Base-by-base conservation (phyloP, 441 rosid species). In the Rhodomyrtus psidioides region DNA sequence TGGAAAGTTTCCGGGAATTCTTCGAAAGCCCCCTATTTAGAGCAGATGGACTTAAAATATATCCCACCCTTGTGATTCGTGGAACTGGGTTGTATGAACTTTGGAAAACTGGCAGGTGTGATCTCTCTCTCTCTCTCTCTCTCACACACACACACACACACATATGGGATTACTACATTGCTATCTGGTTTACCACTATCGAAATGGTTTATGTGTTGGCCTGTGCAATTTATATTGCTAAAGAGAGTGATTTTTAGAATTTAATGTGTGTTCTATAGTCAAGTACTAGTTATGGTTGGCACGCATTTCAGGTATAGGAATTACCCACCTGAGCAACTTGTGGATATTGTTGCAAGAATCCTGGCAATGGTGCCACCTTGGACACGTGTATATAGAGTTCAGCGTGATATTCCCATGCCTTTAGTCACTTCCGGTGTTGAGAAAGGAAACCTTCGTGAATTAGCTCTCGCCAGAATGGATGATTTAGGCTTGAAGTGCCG, bases 351-450 rank as follows among this genome's bases (percentile, higher is more conserved):
- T 27, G 99, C 99, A 86, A 92, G 99, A 93, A 97, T 97, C 88
- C 92, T 97, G 27, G 96, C 99, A 84, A 94, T 97, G 98, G 99
- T 97, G 87, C 99, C 99, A 84, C 99, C 99, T 55, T 97, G 99
- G 99, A 97, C 99, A 44, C 98, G 99, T 89, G 99, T 97, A 83
- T 97, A 97, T 90, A 94, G 99, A 91, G 98, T 97, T 90, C 99
- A 97, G 88, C 93, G 99, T 54, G 99, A 97, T 91, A 97, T 97
- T 89, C 99, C 99, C 59, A 97, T 97, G 99, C 99, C 99, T 87
- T 88, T 97, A 90, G 99, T 97, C 88, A 97, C 99, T 60, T 97
- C 99, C 26, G 99, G 99, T 60, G 99, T 97, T 89, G 99, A 97
- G 93, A 97, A 97, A 89, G 99, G 99, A 90, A 97, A 97, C 91